Conservation (phyloP, 83 land plant species). For the Thuja plicata region DNA sequence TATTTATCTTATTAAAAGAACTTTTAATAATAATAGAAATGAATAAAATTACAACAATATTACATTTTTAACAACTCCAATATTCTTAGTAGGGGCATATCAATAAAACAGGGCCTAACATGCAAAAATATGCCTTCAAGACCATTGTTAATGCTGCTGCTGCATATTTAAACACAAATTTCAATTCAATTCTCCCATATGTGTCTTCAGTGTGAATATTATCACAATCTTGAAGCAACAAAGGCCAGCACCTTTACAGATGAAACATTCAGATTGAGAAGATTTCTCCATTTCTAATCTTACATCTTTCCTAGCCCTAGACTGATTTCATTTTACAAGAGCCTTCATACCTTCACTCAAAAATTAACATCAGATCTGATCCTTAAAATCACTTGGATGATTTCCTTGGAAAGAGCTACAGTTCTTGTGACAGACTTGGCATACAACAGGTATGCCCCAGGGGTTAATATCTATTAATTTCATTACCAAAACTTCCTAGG, state of each 20-base stretch:
- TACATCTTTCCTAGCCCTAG: not conserved
- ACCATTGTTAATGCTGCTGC: not conserved
- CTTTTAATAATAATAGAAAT: not conserved
- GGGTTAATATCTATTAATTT: not conserved
- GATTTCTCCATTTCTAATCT: not conserved
- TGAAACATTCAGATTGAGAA: not conserved
- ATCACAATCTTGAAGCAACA: not conserved
- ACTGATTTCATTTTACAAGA: not conserved
- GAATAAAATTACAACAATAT: not conserved
- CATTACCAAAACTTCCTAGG: not conserved
- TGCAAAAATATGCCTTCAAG: not conserved
- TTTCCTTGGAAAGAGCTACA: not conserved
- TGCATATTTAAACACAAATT: not conserved
- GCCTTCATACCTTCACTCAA: not conserved
- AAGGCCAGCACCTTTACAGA: not conserved
- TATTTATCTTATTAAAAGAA: not conserved
- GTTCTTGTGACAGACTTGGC: not conserved
- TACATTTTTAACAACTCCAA: not conserved
- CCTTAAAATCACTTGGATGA: not conserved
- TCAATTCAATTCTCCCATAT: slow-evolving; percentile 5
- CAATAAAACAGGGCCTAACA: not conserved
- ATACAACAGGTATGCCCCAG: not conserved
- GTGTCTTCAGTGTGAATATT: not conserved
- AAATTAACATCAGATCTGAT: not conserved
- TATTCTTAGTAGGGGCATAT: too few species aligned